Percentiles rank a stretch among this genome's conserved stretches.
Conservation (phyloP, 192 early-diverging fungal species). For the Podila clonocystis region DNA sequence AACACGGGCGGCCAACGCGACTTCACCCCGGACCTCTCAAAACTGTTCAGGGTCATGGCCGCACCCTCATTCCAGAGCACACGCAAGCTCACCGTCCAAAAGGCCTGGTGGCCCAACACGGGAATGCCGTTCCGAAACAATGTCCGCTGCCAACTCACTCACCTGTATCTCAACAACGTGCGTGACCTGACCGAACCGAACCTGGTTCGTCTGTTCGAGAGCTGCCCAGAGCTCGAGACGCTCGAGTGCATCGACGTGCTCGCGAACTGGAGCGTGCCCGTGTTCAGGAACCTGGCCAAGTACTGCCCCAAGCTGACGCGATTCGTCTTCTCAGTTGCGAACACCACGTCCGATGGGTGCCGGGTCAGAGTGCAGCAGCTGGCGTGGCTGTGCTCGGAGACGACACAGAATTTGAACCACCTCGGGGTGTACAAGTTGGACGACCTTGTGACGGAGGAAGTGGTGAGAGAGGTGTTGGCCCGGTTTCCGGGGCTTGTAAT, state of each 20-base stretch:
- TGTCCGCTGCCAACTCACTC: background rate
- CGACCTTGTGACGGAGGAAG: too few species aligned
- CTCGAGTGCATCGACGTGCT: background rate
- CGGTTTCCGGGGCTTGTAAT: too few species aligned
- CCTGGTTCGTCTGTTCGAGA: constrained; percentile 7
- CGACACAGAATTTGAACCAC: background rate
- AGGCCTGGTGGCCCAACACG: constrained; percentile 2
- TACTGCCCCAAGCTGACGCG: constrained; percentile 3
- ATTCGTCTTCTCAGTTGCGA: background rate
- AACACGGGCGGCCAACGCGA: background rate
- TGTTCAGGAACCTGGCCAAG: constrained; percentile 8
- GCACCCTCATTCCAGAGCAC: background rate
- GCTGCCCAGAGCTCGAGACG: constrained; percentile 1
- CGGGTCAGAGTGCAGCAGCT: background rate
- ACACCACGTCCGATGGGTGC: too few species aligned
- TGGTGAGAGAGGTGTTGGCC: too few species aligned
- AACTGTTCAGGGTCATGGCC: constrained; percentile 5
- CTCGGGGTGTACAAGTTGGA: too few species aligned
- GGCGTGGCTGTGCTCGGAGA: background rate
- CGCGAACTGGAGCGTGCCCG: background rate
- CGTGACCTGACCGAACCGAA: background rate
- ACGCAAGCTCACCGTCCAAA: background rate
- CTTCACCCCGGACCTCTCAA: background rate
- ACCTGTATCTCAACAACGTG: background rate
- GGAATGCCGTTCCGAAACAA: constrained; percentile 12